phyloP scores from a whole-genome alignment of 257 asterid species.

The Linaria vulgaris region DNA sequence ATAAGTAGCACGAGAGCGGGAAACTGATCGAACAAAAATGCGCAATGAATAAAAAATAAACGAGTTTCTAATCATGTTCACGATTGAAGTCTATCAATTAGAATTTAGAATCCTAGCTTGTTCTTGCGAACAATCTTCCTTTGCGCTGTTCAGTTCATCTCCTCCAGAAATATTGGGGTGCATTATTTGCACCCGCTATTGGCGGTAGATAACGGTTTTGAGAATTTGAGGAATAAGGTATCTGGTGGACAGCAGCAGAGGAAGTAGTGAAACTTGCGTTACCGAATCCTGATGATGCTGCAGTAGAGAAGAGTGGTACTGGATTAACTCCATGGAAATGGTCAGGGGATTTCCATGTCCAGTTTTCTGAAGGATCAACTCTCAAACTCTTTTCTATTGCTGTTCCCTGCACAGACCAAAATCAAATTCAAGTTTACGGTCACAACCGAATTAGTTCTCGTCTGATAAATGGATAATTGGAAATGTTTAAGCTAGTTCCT shows the following conservation, averaged over 20 bases:
- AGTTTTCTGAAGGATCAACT: conserved; percentile 43
- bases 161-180: conserved; percentile 39
- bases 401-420: conserved; percentile 54
- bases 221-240: conserved; percentile 32
- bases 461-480: neutral
- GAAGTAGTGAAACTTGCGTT: conserved; percentile 43
- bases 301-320: conserved; percentile 61
- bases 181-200: conserved; percentile 33
- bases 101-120: neutral
- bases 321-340: conserved; percentile 37
- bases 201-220: conserved; percentile 42
- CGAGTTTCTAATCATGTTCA: neutral
- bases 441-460: neutral
- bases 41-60: conserved; percentile 10
- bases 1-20: neutral
- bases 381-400: conserved; percentile 58
- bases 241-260: conserved; percentile 50
- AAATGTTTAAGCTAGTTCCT: neutral
- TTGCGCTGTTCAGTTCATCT: conserved; percentile 35
- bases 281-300: conserved; percentile 99
- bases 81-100: conserved; percentile 7
- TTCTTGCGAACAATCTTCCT: conserved; percentile 27
- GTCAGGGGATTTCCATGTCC: conserved; percentile 40
- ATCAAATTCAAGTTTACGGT: conserved; percentile 2
- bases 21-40: neutral